Conservation (phyloP, 2,329 filamentous ascomycete genomes). For the Curvularia verruculosa region DNA sequence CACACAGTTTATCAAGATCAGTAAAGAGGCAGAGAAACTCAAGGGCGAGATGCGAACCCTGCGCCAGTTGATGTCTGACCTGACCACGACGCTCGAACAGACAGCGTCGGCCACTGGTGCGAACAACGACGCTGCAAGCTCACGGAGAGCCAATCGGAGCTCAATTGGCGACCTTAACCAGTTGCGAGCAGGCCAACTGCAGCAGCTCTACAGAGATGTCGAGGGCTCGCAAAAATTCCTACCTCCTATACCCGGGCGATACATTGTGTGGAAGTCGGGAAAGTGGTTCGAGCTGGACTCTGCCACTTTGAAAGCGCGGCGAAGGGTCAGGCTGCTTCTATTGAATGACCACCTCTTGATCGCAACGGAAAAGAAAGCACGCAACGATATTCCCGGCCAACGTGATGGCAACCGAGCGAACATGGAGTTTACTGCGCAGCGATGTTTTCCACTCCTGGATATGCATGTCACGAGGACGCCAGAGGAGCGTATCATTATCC, state of each 20-base stretch:
- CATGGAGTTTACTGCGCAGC: slow-evolving; percentile 83
- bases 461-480: slow-evolving; percentile 88
- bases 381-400: slow-evolving; percentile 68
- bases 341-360: slow-evolving; percentile 94
- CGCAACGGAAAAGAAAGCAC: slow-evolving; percentile 92
- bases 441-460: slow-evolving; percentile 92
- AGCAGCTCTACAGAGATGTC: slow-evolving; percentile 94
- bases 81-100: slow-evolving; percentile 63
- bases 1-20: slow-evolving; percentile 98
- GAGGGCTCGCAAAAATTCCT: slow-evolving; percentile 97
- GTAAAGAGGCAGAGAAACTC: slow-evolving; percentile 97
- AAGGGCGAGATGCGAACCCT: slow-evolving; percentile 95
- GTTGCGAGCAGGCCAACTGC: slow-evolving; percentile 70
- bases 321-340: slow-evolving; percentile 88
- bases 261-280: slow-evolving; percentile 90
- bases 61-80: slow-evolving; percentile 87
- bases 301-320: slow-evolving; percentile 91
- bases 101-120: slow-evolving; percentile 51
- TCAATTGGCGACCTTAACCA: slow-evolving; percentile 79
- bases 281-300: slow-evolving; percentile 97
- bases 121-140: slow-evolving; percentile 47
- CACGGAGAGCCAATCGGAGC: slow-evolving; percentile 73
- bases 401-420: slow-evolving; percentile 49
- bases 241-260: slow-evolving; percentile 86
- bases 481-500: slow-evolving; percentile 74